Percentiles rank a stretch among this genome's conserved stretches.
These are phyloP conservation scores for Kuraishia ogatae DNA, from an alignment of 805 yeast species.

Conservation along the genomic window DNA sequence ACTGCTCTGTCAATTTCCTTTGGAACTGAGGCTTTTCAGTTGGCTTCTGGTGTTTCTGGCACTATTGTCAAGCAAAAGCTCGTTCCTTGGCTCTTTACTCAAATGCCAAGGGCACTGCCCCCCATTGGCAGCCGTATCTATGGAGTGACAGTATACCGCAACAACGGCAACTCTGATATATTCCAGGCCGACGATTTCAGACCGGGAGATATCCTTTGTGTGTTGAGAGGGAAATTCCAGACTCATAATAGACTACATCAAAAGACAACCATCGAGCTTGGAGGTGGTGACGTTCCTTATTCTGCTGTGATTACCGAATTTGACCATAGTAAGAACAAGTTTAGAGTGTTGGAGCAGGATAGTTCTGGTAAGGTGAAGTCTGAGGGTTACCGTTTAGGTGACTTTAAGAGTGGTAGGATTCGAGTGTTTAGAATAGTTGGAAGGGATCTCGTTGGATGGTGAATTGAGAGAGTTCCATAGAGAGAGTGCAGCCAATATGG, in stretches of 20 bases:
- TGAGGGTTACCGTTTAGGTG: conserved; percentile 58
- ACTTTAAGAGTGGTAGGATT: conserved; percentile 71
- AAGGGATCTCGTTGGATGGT: conserved; percentile 70
- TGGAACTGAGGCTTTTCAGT: conserved; percentile 42
- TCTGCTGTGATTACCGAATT: conserved; percentile 60
- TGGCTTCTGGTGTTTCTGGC: conserved; percentile 32
- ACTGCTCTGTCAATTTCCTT: conserved; percentile 37
- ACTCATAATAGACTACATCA: conserved; percentile 49
- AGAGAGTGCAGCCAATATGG: too few relatives aligned
- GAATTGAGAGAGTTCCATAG: too few relatives aligned
- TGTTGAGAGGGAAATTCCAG: conserved; percentile 67
- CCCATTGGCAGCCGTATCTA: conserved; percentile 58
- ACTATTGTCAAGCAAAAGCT: conserved; percentile 21
- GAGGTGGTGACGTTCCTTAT: conserved; percentile 42
- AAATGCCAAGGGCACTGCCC: conserved; percentile 25
- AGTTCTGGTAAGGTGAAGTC: conserved; percentile 41
- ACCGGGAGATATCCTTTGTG: conserved; percentile 80
- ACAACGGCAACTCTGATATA: conserved; percentile 38
- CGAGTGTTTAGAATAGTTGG: conserved; percentile 76
- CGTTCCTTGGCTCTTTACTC: conserved; percentile 25
- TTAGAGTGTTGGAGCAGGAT: conserved; percentile 57
- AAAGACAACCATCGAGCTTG: conserved; percentile 49
- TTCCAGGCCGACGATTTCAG: conserved; percentile 51
- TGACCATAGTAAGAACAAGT: conserved; percentile 65
- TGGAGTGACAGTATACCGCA: conserved; percentile 67